Conservation (phyloP, 495 filamentous ascomycete species). For the Aspergillus wentii region DNA sequence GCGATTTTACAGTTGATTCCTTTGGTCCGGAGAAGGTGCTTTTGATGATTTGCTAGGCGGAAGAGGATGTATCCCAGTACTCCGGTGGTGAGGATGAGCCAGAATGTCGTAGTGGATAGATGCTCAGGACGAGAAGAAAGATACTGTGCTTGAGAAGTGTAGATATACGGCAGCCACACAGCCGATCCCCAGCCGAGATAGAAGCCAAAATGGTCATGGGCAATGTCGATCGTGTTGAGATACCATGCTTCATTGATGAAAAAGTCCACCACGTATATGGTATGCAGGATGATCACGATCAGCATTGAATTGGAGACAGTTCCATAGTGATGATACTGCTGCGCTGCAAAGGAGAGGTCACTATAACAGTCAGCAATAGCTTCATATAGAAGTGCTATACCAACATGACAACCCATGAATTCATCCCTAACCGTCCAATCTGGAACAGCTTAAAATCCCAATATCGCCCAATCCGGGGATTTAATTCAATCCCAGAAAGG, state of each 20-base stretch:
- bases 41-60: slow-evolving; percentile 44
- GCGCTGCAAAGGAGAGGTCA: slow-evolving; percentile 41
- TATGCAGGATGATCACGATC: slow-evolving; percentile 39
- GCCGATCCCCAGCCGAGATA: slow-evolving; percentile 45
- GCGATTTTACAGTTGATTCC: slow-evolving; percentile 37
- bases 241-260: slow-evolving; percentile 47
- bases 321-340: slow-evolving; percentile 39
- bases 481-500: slow-evolving; percentile 44
- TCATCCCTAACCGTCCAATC: slow-evolving; percentile 44
- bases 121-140: slow-evolving; percentile 39
- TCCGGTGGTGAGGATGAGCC: slow-evolving; percentile 26
- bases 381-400: slow-evolving; percentile 1
- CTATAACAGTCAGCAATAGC: slow-evolving; percentile 15
- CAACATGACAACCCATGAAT: slow-evolving; percentile 37
- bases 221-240: slow-evolving; percentile 46
- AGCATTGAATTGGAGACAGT: slow-evolving; percentile 41
- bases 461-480: slow-evolving; percentile 39
- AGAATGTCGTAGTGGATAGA: slow-evolving; percentile 18
- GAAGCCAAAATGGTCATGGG: slow-evolving; percentile 49
- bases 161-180: slow-evolving; percentile 39
- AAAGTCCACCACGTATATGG: slow-evolving; percentile 45
- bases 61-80: slow-evolving; percentile 39
- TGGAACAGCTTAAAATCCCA: slow-evolving; percentile 49
- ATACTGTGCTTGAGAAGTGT: slow-evolving; percentile 47
- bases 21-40: slow-evolving; percentile 37